phyloP scores from a whole-genome alignment of 371 early-diverging fungal genomes.

The Mucor saturninus region DNA sequence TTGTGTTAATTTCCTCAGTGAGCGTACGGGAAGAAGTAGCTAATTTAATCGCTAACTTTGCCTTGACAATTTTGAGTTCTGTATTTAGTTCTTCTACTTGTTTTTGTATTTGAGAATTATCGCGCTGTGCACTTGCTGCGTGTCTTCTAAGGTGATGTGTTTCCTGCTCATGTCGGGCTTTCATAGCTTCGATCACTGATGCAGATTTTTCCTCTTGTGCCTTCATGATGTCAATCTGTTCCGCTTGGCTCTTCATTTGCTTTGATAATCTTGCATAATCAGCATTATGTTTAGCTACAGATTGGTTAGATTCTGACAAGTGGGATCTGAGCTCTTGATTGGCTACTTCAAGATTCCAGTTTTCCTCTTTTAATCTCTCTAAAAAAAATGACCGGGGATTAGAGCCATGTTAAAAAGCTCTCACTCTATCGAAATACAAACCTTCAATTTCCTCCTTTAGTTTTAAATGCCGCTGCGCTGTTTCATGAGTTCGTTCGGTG shows the following conservation, averaged over 20 bases:
- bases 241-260: slow-evolving; percentile 55
- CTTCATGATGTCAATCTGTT: slow-evolving; percentile 68
- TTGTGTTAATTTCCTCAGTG: slow-evolving; percentile 6
- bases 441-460: slow-evolving; percentile 63
- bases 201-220: slow-evolving; percentile 67
- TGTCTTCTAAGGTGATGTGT: slow-evolving; percentile 62
- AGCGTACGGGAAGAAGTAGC: slow-evolving; percentile 19
- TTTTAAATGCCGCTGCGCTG: slow-evolving; percentile 19
- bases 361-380: slow-evolving; percentile 65
- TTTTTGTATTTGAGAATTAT: slow-evolving; percentile 60
- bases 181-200: slow-evolving; percentile 55
- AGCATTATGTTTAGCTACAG: slow-evolving; percentile 50
- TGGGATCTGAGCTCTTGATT: slow-evolving; percentile 62
- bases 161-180: slow-evolving; percentile 72
- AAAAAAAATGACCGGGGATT: slow-evolving; percentile 9
- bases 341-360: slow-evolving; percentile 65
- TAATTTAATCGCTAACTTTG: slow-evolving; percentile 38
- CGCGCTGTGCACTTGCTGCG: slow-evolving; percentile 62
- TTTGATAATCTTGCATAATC: slow-evolving; percentile 61
- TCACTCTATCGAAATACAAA: slow-evolving; percentile 5
- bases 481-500: slow-evolving; percentile 61
- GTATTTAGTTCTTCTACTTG: slow-evolving; percentile 63
- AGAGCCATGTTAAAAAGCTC: no score
- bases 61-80: slow-evolving; percentile 55
- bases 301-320: slow-evolving; percentile 59